These are phyloP conservation scores for Eremochloa ophiuroides DNA, from an alignment of 176 grass and related monocot species.

Conservation along the genomic window DNA sequence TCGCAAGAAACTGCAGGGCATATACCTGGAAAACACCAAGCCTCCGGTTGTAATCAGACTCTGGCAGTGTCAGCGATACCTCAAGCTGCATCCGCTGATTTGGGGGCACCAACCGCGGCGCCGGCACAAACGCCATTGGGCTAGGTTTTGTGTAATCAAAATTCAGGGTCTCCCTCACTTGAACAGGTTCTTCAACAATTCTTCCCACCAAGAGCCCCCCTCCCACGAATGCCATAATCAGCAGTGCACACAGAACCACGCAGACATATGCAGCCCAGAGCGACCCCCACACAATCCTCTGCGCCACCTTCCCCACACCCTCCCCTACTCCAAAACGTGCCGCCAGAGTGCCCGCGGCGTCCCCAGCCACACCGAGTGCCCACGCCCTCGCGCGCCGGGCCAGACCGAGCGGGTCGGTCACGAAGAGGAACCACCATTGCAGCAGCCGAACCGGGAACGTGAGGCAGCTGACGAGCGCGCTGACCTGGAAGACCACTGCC, in stretches of 20 bases:
- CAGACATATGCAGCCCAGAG: constrained; percentile 81
- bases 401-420: constrained; percentile 52
- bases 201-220: constrained; percentile 52
- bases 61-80: constrained; percentile 66
- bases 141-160: constrained; percentile 90
- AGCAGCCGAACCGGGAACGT: constrained; percentile 65
- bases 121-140: constrained; percentile 54
- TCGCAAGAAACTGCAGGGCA: constrained; percentile 3
- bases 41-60: constrained; percentile 83
- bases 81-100: constrained; percentile 74
- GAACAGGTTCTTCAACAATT: constrained; percentile 64
- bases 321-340: constrained; percentile 31
- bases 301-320: constrained; percentile 28
- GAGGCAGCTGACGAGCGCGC: constrained; percentile 46
- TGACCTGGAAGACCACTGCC: constrained; percentile 61
- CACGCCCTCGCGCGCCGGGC: constrained; percentile 25
- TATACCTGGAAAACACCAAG: constrained; percentile 91
- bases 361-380: constrained; percentile 33
- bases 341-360: constrained; percentile 14
- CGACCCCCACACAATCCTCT: constrained; percentile 55
- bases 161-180: constrained; percentile 63
- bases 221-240: constrained; percentile 62
- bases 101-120: constrained; percentile 41
- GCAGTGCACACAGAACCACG: constrained; percentile 46
- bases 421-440: constrained; percentile 48